Evolutionary conservation across 306 rosid genomes (phyloP).

Genomic region (Inga laurina): DNA sequence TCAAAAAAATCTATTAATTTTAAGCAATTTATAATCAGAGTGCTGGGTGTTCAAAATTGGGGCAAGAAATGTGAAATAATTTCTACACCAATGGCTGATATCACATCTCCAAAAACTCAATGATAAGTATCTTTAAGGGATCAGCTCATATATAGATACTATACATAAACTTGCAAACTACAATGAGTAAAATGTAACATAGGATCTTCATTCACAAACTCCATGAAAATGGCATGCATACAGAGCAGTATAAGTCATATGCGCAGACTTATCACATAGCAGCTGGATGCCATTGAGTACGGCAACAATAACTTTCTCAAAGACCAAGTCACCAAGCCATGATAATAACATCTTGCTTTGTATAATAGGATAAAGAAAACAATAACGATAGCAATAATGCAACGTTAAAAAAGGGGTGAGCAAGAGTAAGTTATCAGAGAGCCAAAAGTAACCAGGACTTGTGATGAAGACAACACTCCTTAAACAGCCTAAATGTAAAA

Average conservation of each 20-base stretch:
- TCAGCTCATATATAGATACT: not conserved
- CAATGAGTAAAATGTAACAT: not conserved
- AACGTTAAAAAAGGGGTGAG: not conserved
- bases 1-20: slow-evolving; percentile 1
- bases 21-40: slow-evolving; percentile 20
- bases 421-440: not conserved
- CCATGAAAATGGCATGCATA: not conserved
- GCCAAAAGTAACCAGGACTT: not conserved
- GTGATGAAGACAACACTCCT: not conserved
- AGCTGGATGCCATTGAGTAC: not conserved
- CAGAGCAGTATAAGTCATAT: not conserved
- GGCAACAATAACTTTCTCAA: not conserved
- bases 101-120: not conserved
- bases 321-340: not conserved
- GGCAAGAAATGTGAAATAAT: not conserved
- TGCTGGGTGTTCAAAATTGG: not conserved
- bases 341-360: not conserved
- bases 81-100: slow-evolving; percentile 16
- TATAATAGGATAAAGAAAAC: not conserved
- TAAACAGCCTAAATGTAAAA: not conserved
- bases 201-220: not conserved
- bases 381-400: not conserved
- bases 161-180: not conserved
- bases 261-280: not conserved
- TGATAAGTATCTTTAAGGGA: not conserved